Base-by-base conservation (phyloP, 2,329 filamentous ascomycete species). In the Penicillium olsonii region DNA sequence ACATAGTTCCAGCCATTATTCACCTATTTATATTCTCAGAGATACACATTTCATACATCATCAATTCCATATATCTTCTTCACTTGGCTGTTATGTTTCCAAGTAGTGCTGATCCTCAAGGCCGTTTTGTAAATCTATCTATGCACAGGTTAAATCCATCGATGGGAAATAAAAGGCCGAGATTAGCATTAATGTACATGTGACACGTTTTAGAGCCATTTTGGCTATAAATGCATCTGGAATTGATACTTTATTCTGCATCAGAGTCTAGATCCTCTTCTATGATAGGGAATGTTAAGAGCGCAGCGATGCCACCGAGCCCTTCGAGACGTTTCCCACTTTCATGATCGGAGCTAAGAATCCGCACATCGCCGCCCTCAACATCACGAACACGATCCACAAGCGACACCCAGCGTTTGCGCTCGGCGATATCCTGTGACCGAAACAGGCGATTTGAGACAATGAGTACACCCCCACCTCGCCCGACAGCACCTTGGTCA, bases 311-410 rank as follows among this genome's bases (percentile, higher is more conserved):
- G 15, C 91, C 88, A 1, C 94, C 92, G 52, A 97, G 69, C 11
- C 85, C 87, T 58, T 92, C 89, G 12, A 99, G 73, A 52, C 91
- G 79, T 74, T 87, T 87, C 1, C 94, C 94, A 68, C 92, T 96
- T 75, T 96, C 92, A 69, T 97, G 92, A 64, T 95, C 87, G 62
- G 88, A 92, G 69, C 92, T 97, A 22, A 97, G 73, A n/a, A 97
- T 83, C 45, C 89, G 79, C 1, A 90, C 89, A 57, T 96, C 91
- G 1, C 92, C 94, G 5, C 92, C 94, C 56, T 90, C 86, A 3
- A 78, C 74, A 45, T 85, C 85, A 57, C 85, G 84, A n/a, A 97
- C 92, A 54, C 85, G 86, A 68, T 97, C 92, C 3, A 97, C 92
- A 38, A 97, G 78, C 8, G 76, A 76, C 1, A 97, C 92, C 78